Evolutionary conservation across 345 rosid genomes (phyloP), one percentile per base, ranked within the genome.

Genomic region (Arabidopsis suecica): DNA sequence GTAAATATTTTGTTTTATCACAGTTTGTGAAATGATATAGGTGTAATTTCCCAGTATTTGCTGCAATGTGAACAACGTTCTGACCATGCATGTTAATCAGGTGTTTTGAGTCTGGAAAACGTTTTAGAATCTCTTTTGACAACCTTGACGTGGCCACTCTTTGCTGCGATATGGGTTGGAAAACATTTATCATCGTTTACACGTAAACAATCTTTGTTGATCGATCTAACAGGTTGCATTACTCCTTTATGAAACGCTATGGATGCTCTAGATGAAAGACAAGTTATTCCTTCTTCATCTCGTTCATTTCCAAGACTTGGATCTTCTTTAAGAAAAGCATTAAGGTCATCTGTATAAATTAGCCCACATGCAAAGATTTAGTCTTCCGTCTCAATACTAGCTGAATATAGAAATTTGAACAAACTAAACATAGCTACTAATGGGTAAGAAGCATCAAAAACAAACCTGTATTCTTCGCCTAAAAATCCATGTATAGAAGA

Each of bases 41-140:
- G 0, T 16, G 18, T 16, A 16, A 44, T 16, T 16, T 32, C 11
- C 56, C 37, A 48, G 11, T 25, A 11, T 11, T 14, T 61, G 20
- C 23, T 49, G 66, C 42, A 13, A 73, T 44, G 71, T 54, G 70
- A 33, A 64, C 45, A 11, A 73, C 11, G 57, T 73, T 73, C 30
- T 65, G 65, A 13, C 48, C 71, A 8, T 64, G 6, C 7, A 14
- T 64, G 47, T 64, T 64, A 9, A 73, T 47, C 25, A 42, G 44
- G 1, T 14, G 9, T 45, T 16, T 12, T 4, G 57, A 73, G 10
- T 42, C 56, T 1, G 63, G 77, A 53, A 34, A 64, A 32, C 57
- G 47, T 14, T 42, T 55, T 32, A 73, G 30, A 73, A 73, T 0
- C 64, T 32, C 57, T 14, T 32, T 9, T 16, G 0, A 42, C 10